phyloP scores from a whole-genome alignment of 495 filamentous ascomycete genomes.

The Copromyces sp. region DNA sequence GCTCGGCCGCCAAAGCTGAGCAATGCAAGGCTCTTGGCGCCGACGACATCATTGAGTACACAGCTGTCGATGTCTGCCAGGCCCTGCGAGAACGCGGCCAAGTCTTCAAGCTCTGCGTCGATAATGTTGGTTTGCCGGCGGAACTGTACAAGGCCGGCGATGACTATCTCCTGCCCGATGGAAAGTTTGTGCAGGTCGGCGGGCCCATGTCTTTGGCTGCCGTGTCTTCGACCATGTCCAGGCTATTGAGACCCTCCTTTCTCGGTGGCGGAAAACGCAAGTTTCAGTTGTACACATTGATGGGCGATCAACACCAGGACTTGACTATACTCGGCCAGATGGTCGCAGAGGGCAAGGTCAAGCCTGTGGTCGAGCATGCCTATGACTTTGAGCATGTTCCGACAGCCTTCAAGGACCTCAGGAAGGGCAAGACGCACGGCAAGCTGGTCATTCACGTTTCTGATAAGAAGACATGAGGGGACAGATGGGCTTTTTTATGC shows the following conservation, averaged over 20 bases:
- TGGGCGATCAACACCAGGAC: conserved; percentile 28
- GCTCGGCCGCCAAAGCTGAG: conserved; percentile 48
- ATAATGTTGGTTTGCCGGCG: conserved; percentile 46
- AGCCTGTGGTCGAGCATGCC: conserved; percentile 43
- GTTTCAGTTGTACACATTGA: conserved; percentile 33
- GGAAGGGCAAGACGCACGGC: conserved; percentile 45
- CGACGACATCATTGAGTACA: conserved; percentile 63
- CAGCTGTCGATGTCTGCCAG: conserved; percentile 37
- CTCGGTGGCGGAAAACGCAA: conserved; percentile 56
- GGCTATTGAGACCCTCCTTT: conserved; percentile 40
- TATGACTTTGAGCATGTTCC: conserved; percentile 47
- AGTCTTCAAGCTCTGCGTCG: conserved; percentile 48
- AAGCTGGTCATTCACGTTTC: conserved; percentile 54
- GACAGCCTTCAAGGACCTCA: conserved; percentile 48
- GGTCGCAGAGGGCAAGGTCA: conserved; percentile 49
- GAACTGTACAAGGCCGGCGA: conserved; percentile 45
- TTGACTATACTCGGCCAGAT: conserved; percentile 19
- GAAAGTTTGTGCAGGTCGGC: conserved; percentile 50
- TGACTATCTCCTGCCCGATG: conserved; percentile 42
- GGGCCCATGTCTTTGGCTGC: conserved; percentile 9
- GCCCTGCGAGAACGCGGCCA: conserved; percentile 38
- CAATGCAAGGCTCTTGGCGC: conserved; percentile 51
- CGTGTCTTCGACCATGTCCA: conserved; percentile 14
- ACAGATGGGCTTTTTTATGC: not conserved
- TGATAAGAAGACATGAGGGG: not conserved